phyloP scores from a whole-genome alignment of 2,329 filamentous ascomycete genomes.

The Curvularia lunata region DNA sequence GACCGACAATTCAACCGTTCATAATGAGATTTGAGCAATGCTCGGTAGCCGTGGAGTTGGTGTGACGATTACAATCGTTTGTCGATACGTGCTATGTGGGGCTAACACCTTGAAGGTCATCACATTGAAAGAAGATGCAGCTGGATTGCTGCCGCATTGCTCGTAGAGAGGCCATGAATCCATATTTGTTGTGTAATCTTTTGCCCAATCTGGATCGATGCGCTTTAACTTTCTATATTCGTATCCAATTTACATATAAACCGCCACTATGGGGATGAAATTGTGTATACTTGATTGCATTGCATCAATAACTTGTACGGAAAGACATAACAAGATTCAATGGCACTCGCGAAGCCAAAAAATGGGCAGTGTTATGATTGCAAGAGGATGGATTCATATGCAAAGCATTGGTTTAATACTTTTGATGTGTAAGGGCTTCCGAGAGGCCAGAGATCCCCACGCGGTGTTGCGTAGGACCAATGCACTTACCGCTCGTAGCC shows the following conservation, averaged over 20 bases:
- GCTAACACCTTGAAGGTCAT: neutral
- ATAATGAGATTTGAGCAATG: neutral
- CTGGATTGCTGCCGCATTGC: neutral
- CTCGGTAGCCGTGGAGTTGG: neutral
- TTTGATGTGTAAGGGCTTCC: neutral
- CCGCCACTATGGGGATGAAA: neutral
- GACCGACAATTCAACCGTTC: neutral
- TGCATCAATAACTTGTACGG: neutral
- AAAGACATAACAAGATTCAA: neutral
- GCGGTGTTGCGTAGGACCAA: slow-evolving; percentile 1
- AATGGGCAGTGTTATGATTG: neutral
- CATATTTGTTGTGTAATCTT: neutral
- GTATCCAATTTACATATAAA: neutral
- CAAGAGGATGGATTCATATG: neutral
- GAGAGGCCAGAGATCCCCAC: neutral
- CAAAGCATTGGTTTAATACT: neutral
- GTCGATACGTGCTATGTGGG: neutral
- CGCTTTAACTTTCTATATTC: neutral
- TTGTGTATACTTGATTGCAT: neutral
- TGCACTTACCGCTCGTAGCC: neutral
- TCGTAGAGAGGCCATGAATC: neutral
- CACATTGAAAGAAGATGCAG: neutral
- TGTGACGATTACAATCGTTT: neutral
- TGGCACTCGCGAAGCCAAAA: neutral
- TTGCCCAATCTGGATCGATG: neutral